A percentile compares a stretch with the other conserved stretches of the same genome.
These are phyloP conservation scores for Beauveria sp. DNA, from an alignment of 2,329 filamentous ascomycete species.

Conservation along the genomic window DNA sequence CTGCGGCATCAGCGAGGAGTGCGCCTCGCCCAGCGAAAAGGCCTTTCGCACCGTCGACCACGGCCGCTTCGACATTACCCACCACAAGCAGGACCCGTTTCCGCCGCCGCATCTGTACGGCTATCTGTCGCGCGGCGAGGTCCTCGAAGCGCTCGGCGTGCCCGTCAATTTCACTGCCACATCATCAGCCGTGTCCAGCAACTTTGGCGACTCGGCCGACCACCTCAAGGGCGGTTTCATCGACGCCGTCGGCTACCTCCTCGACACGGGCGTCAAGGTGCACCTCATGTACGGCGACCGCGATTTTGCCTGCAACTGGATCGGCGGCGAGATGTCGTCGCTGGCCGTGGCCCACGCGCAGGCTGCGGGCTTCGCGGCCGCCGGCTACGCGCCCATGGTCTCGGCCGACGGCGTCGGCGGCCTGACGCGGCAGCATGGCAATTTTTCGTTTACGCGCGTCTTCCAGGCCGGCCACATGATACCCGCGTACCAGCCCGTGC, in stretches of 20 bases:
- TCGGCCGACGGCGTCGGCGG: constrained; percentile 58
- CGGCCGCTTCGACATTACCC: constrained; percentile 54
- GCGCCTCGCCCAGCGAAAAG: constrained; percentile 45
- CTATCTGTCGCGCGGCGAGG: constrained; percentile 51
- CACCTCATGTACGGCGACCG: constrained; percentile 62
- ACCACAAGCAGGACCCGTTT: constrained; percentile 50
- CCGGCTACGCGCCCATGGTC: constrained; percentile 64
- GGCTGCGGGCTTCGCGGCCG: constrained; percentile 38
- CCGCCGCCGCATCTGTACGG: constrained; percentile 53
- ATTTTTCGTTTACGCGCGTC: constrained; percentile 59
- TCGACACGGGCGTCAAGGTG: constrained; percentile 57
- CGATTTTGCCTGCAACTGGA: constrained; percentile 56
- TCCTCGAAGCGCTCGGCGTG: constrained; percentile 54
- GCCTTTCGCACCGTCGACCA: constrained; percentile 47
- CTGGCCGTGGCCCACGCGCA: constrained; percentile 50
- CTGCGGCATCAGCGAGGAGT: constrained; percentile 42
- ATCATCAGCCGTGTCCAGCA: constrained; percentile 33
- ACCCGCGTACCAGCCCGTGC: constrained; percentile 51
- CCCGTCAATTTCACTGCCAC: constrained; percentile 49
- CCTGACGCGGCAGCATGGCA: constrained; percentile 66
- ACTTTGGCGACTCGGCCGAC: constrained; percentile 55
- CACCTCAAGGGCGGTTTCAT: constrained; percentile 44
- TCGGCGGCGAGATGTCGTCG: constrained; percentile 64
- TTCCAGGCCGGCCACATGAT: constrained; percentile 59
- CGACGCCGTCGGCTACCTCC: constrained; percentile 48